phyloP scores from a whole-genome alignment of 2,329 filamentous ascomycete species.

The Fusarium pseudonygamai region DNA sequence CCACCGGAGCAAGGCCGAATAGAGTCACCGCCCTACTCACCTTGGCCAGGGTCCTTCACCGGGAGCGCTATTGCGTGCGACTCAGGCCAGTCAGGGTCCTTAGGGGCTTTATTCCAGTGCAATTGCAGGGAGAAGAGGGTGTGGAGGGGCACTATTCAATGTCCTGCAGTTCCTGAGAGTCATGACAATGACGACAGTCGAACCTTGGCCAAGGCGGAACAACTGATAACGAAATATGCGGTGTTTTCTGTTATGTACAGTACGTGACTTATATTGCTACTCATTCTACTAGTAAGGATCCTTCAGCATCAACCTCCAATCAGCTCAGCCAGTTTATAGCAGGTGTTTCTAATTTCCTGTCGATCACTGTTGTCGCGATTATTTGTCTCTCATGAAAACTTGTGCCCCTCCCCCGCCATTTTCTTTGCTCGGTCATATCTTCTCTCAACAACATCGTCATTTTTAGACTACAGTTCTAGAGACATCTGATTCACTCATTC shows the following conservation, averaged over 20 bases:
- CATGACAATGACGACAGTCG: conserved; percentile 35
- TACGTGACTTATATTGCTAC: conserved; percentile 21
- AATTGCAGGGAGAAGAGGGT: conserved; percentile 21
- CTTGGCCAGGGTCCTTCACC: neutral
- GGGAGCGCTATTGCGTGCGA: conserved; percentile 2
- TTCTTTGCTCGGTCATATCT: conserved; percentile 31
- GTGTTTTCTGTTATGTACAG: conserved; percentile 29
- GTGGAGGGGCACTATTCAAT: conserved; percentile 31
- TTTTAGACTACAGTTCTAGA: neutral
- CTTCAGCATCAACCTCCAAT: conserved; percentile 31
- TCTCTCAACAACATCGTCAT: conserved; percentile 12
- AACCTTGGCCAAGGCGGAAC: conserved; percentile 20
- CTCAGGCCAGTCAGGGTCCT: conserved; percentile 1
- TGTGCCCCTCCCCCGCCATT: conserved; percentile 43
- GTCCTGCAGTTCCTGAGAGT: conserved; percentile 2
- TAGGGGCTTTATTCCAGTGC: neutral
- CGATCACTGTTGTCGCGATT: conserved; percentile 20
- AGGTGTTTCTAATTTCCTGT: conserved; percentile 31
- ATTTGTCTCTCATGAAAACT: conserved; percentile 33
- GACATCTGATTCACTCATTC: neutral
- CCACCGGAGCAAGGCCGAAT: conserved; percentile 20
- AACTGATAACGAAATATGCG: conserved; percentile 28
- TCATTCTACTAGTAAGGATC: conserved; percentile 17
- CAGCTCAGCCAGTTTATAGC: conserved; percentile 25
- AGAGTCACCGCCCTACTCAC: conserved; percentile 35